Conservation (phyloP, 352 stramenopile species). For the Thalassiosira tumida region DNA sequence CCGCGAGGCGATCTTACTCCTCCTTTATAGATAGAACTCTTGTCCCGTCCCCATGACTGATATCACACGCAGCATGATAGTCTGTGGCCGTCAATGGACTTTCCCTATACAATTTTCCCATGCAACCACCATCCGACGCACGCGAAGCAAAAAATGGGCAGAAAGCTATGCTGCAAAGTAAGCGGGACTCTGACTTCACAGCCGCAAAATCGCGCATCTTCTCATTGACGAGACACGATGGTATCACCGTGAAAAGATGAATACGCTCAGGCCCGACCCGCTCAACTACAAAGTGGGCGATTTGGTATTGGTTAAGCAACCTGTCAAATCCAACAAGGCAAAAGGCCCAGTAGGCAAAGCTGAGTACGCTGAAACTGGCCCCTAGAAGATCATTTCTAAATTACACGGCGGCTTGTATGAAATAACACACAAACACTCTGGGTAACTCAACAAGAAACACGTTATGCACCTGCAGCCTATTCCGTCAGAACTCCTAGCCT, state of each 20-base stretch:
- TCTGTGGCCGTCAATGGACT: constrained; percentile 20
- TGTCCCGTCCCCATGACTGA: constrained; percentile 39
- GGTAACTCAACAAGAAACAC: neutral
- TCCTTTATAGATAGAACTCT: constrained; percentile 56
- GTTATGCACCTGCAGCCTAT: neutral
- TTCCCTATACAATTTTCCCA: constrained; percentile 44
- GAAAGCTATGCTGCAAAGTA: no score
- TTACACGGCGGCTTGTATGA: neutral
- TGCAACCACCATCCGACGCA: constrained; percentile 15
- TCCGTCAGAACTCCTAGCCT: neutral
- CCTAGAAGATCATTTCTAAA: neutral
- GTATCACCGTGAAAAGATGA: constrained; percentile 30
- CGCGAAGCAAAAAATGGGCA: constrained; percentile 38
- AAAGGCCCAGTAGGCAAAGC: neutral
- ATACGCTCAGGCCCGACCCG: constrained; percentile 21
- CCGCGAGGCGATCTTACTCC: constrained; percentile 25
- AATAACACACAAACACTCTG: neutral
- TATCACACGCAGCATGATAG: constrained; percentile 42
- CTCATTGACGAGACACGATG: no score
- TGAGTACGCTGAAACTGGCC: neutral
- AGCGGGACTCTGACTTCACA: no score
- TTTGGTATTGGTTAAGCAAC: neutral
- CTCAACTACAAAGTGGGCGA: neutral
- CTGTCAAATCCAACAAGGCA: neutral
- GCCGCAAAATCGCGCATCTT: no score